Evolutionary conservation across 345 rosid genomes (phyloP), one percentile per base, ranked within the genome.

Genomic region (Hypericum perforatum): DNA sequence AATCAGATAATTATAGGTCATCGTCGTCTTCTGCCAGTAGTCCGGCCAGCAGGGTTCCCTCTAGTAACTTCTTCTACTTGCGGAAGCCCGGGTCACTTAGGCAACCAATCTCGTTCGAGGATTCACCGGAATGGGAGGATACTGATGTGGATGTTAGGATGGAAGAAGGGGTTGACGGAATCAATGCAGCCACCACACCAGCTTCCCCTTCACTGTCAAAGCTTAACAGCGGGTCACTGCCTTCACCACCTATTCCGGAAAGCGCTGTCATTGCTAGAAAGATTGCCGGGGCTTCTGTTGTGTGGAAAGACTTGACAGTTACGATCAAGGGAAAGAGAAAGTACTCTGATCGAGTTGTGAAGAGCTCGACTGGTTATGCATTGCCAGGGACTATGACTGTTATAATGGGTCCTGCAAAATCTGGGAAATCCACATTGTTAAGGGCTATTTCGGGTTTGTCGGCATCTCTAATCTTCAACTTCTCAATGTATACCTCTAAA

Each of bases 101-200:
- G 62, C 99, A 89, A 54, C 97, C 99, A 49, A 94, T 94, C 54
- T 94, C 99, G 0, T 89, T 94, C 51, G 97, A 89, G 74, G 99
- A 94, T 76, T 94, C 99, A 39, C 99, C 99, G 7, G 95, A 94
- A 52, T 89, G 99, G 99, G 99, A 92, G 62, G 98, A 92, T 60
- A 81, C 95, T 5, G 94, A 88, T 69, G 47, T 49, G 40, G 97
- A 82, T 63, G 76, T 61, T 49, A 83, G 94, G 72, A 67, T 74
- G 74, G 91, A 80, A 43, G 91, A 80, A 53, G 88, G 91, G 39
- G 81, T 80, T 7, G 98, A 92, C 68, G 84, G 91, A 29, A 92
- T 89, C 54, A 82, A 85, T 53, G 67, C 70, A 40, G 95, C 85
- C 12, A 66, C 76, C 15, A 85, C 97, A 0, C 85, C 94, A 0